phyloP scores from a whole-genome alignment of 345 rosid genomes.

The Eucalyptus viminalis region DNA sequence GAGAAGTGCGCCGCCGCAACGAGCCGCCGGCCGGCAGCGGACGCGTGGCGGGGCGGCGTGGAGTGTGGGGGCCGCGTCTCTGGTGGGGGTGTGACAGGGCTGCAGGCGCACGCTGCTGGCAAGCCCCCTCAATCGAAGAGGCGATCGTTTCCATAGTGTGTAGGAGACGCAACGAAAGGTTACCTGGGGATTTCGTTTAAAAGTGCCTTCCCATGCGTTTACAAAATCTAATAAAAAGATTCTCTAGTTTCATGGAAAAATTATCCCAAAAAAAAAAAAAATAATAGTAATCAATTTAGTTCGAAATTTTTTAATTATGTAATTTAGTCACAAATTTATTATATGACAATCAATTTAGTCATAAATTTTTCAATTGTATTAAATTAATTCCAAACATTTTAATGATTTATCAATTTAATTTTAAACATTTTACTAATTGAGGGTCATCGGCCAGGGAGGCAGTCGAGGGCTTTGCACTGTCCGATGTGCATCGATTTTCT shows the following conservation, averaged over 20 bases:
- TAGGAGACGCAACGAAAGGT: too few relatives aligned
- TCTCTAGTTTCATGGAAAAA: rapidly evolving
- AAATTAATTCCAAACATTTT: rapidly evolving
- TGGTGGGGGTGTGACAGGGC: neutral
- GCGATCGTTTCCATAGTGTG: too few relatives aligned
- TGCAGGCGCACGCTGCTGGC: neutral
- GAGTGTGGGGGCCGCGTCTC: neutral
- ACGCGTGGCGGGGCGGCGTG: neutral
- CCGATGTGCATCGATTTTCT: neutral
- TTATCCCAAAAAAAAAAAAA: too few relatives aligned
- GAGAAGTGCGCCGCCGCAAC: neutral
- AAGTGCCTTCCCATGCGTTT: rapidly evolving
- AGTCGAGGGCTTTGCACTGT: too few relatives aligned
- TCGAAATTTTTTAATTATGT: too few relatives aligned
- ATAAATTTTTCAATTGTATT: rapidly evolving
- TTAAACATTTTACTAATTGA: rapidly evolving
- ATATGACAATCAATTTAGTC: rapidly evolving
- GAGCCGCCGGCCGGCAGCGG: neutral
- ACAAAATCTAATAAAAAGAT: too few relatives aligned
- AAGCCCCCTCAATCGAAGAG: neutral
- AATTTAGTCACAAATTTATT: too few relatives aligned
- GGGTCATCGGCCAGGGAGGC: rapidly evolving
- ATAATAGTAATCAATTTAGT: too few relatives aligned
- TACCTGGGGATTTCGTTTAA: too few relatives aligned
- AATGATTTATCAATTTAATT: rapidly evolving